Evolutionary conservation across 2,329 filamentous ascomycete species (phyloP), one percentile per base, ranked within the genome.

Genomic region (Fusarium vanettenii): DNA sequence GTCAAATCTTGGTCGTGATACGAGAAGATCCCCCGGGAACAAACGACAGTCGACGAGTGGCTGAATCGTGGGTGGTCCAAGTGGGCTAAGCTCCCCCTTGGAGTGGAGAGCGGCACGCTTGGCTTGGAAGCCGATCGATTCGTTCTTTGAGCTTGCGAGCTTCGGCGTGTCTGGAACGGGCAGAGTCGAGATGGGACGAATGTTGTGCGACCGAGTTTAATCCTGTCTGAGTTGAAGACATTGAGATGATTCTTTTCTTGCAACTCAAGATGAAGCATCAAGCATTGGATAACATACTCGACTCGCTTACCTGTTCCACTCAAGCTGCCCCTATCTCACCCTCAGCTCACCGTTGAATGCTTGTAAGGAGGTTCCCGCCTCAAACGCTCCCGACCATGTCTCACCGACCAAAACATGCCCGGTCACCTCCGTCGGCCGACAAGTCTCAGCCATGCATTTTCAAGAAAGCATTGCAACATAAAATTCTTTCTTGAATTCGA

Each of bases 121-220:
- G 69, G 72, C 67, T 64, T 37, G 33, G 60, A 64, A 64, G 73
- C 73, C 73, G 67, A 60, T 74, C 50, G 59, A 75, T 69, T 73
- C 67, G 73, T 64, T 61, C 18, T 71, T 45, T 66, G 35, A 22
- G 56, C 35, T 50, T 50, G 45, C 29, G 25, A 37, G 52, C 31
- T 20, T 27, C 37, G 29, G 60, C 45, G n/a, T 56, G 37, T 59
- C 18, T 20, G 14, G 33, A 31, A 56, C 16, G n/a, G 31, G 25
- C 13, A 63, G 11, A 29, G 48, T 52, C 27, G 2, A 43, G 61
- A 56, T 7, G 60, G 18, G 41, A 35, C 27, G 59, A 45, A 45
- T 20, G 39, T 45, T 22, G 48, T 9, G 6, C 6, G 48, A 29
- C 48, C 48, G 48, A 52, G 16, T 52, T 31, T 29, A 29, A 52